These are phyloP conservation scores for Kalaharituber pfeilii DNA, from an alignment of 2,329 filamentous ascomycete genomes.

Conservation along the genomic window DNA sequence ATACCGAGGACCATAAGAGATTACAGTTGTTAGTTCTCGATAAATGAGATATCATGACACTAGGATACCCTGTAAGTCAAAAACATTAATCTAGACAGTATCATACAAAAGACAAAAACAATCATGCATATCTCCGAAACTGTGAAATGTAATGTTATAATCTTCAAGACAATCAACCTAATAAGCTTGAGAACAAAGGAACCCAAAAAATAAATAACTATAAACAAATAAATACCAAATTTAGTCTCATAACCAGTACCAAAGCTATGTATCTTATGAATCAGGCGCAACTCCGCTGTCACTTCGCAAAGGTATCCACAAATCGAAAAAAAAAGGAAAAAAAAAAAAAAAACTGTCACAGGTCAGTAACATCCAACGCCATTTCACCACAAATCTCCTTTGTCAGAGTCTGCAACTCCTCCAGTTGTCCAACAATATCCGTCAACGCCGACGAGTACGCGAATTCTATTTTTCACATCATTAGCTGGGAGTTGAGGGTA, in stretches of 20 bases:
- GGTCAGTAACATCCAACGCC: slow-evolving; percentile 16
- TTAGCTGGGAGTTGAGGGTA: slow-evolving; percentile 26
- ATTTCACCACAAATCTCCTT: slow-evolving; percentile 41
- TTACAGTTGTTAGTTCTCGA: not conserved
- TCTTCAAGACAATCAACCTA: too few relatives aligned
- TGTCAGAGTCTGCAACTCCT: slow-evolving; percentile 38
- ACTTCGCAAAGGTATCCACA: not conserved
- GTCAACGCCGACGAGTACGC: slow-evolving; percentile 25
- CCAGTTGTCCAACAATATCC: slow-evolving; percentile 36
- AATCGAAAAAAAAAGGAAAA: not conserved
- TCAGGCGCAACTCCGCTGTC: too few relatives aligned
- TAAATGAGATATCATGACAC: too few relatives aligned
- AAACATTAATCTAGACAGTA: too few relatives aligned
- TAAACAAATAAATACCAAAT: too few relatives aligned
- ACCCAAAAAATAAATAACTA: too few relatives aligned
- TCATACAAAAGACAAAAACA: too few relatives aligned
- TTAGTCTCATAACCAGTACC: too few relatives aligned
- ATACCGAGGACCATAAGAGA: slow-evolving; percentile 54
- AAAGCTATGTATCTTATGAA: too few relatives aligned
- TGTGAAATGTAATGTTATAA: too few relatives aligned
- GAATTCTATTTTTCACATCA: slow-evolving; percentile 18
- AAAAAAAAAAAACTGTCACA: not conserved
- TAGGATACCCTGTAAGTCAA: not conserved
- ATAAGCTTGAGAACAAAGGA: too few relatives aligned
- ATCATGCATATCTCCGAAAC: too few relatives aligned